A percentile compares a stretch with the other conserved stretches of the same genome.
Evolutionary conservation across 139 green algal species (phyloP).

Genomic region (Chlorella sp.): DNA sequence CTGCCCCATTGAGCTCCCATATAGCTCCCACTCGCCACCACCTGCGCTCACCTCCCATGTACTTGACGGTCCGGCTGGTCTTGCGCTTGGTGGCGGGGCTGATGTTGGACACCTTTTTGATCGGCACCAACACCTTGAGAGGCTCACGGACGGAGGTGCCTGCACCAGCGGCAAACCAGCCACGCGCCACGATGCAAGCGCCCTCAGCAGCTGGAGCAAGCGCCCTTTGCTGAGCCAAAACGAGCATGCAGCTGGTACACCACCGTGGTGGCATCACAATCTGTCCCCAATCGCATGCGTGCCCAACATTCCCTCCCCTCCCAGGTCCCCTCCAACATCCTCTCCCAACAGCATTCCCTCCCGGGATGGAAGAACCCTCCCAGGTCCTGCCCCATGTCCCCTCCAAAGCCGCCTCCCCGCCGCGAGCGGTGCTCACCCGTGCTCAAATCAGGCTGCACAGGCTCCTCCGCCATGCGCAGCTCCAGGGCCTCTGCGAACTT

Average conservation of each 20-base stretch:
- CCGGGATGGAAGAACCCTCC: no score
- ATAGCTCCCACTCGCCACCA: no score
- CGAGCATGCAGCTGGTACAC: background rate
- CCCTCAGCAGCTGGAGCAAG: background rate
- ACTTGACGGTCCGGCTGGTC: background rate
- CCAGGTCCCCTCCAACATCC: no score
- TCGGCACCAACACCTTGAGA: background rate
- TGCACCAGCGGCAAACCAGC: background rate
- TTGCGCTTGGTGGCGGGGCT: background rate
- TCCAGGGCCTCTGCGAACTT: background rate
- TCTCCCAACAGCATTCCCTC: no score
- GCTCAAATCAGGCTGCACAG: background rate
- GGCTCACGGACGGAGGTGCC: background rate
- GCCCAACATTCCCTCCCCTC: no score
- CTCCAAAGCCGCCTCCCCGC: no score
- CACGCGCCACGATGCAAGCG: background rate
- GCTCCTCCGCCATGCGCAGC: background rate
- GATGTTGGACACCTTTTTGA: background rate
- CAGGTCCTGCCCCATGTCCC: no score
- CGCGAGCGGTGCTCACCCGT: no score
- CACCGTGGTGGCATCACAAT: no score
- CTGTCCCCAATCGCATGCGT: background rate
- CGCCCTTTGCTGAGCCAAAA: background rate
- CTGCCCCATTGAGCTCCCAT: no score
- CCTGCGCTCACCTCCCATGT: background rate